Evolutionary conservation across 2,329 filamentous ascomycete genomes (phyloP), one percentile per base, ranked within the genome.

Genomic region (Phaeomoniella chlamydospora): DNA sequence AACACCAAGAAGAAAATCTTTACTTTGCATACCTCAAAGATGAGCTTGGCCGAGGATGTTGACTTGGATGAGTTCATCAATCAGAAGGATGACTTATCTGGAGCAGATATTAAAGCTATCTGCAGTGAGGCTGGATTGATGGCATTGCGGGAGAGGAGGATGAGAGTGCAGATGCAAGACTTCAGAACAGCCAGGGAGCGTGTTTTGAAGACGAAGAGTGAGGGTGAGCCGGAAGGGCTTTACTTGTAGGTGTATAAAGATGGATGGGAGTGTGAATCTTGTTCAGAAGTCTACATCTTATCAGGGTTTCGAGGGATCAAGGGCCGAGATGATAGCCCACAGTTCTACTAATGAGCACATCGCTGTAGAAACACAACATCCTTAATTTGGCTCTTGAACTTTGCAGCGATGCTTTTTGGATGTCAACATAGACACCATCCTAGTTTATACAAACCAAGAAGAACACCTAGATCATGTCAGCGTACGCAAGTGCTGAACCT

Each of bases 151-250:
- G 90, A 98, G 67, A 74, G 90, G 45, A 78, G 90, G 54, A 98
- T 98, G 90, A 77, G 88, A 38, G 90, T 98, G 39, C 88, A 96
- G 62, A 98, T 98, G 90, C 84, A 87, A 5, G 90, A 98, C 61
- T 98, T 98, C 70, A 71, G 90, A 38, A 72, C 85, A 38, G 90
- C 90, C 15, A 74, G 88, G 49, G 90, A 98, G 64, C 78, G 85
- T 46, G 92, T 98, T 43, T 70, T 98, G 59, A 92, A 93, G 67
- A 98, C 92, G 34, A 98, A 98, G 78, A 90, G 81, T 53, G 90
- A 98, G 67, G 88, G 88, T 48, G 92, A 96, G 64, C 90, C 92
- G 0, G 90, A 98, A 66, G 90, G 90, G 49, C 65, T 98, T 73
- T 98, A 98, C 67, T 77, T 98, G 80, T 98, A 94, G 55, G 37